Conservation (phyloP, 2,329 filamentous ascomycete species). For the Tympanopsis confertula region DNA sequence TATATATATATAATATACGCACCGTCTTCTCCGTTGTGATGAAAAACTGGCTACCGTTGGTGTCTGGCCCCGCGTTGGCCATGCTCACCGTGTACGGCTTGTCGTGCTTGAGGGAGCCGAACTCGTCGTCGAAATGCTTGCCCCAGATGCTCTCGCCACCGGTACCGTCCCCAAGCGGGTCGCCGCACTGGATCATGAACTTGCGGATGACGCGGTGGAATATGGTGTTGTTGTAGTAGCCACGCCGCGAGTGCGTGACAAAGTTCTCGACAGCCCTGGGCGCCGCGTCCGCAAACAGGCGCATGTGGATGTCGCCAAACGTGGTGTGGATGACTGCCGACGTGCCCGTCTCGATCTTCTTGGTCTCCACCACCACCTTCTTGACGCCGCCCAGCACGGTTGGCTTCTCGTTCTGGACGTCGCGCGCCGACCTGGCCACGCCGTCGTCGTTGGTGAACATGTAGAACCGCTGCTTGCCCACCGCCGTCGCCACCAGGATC, state of each 20-base stretch:
- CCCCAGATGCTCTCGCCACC: slow-evolving; percentile 90
- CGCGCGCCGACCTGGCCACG: slow-evolving; percentile 70
- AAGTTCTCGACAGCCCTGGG: slow-evolving; percentile 97
- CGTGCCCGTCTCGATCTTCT: slow-evolving; percentile 61
- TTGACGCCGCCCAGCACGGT: slow-evolving; percentile 45
- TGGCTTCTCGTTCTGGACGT: slow-evolving; percentile 91
- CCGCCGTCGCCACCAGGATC: slow-evolving; percentile 73
- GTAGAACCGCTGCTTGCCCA: slow-evolving; percentile 86
- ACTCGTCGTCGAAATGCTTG: slow-evolving; percentile 86
- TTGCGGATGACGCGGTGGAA: slow-evolving; percentile 96
- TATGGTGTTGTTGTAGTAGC: slow-evolving; percentile 95
- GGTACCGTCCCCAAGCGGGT: slow-evolving; percentile 78
- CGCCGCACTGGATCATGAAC: slow-evolving; percentile 91
- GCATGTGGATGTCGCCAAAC: slow-evolving; percentile 84
- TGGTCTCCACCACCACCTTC: slow-evolving; percentile 40
- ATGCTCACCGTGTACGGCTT: slow-evolving; percentile 94
- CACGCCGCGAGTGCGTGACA: slow-evolving; percentile 75
- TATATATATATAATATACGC: slow-evolving; percentile 20
- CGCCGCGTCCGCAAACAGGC: slow-evolving; percentile 83
- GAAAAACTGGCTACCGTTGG: slow-evolving; percentile 95
- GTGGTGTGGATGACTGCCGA: slow-evolving; percentile 83
- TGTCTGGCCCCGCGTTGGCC: slow-evolving; percentile 93
- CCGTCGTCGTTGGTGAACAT: slow-evolving; percentile 91
- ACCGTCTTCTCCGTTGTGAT: slow-evolving; percentile 94
- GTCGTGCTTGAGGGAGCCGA: slow-evolving; percentile 84